Conservation (phyloP, 2,329 filamentous ascomycete genomes). For the Colletotrichum gloeosporioides region DNA sequence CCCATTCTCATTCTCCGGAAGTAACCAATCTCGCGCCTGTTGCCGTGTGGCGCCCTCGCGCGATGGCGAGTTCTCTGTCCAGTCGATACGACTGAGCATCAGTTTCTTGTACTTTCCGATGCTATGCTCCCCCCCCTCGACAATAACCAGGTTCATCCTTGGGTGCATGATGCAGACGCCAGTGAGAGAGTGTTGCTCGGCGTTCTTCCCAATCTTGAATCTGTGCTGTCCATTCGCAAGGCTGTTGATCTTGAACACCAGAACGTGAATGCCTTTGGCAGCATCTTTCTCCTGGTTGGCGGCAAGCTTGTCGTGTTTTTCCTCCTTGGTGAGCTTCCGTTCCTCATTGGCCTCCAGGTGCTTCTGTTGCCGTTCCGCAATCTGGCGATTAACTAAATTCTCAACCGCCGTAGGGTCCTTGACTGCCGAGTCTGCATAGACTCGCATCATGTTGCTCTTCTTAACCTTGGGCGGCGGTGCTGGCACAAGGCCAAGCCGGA, state of each 20-base stretch:
- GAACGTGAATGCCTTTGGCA: constrained; percentile 81
- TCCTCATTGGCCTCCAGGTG: constrained; percentile 83
- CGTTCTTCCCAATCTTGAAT: constrained; percentile 92
- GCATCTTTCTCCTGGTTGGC: constrained; percentile 87
- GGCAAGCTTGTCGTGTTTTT: constrained; percentile 83
- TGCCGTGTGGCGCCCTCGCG: constrained; percentile 65
- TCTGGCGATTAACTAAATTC: constrained; percentile 90
- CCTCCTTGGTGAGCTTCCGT: constrained; percentile 86
- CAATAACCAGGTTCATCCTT: constrained; percentile 85
- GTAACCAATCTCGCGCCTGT: constrained; percentile 76
- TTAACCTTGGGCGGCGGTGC: constrained; percentile 96
- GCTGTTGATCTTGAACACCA: constrained; percentile 88
- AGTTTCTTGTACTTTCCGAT: constrained; percentile 89
- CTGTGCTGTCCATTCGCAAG: constrained; percentile 93
- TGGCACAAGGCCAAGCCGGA: constrained; percentile 86
- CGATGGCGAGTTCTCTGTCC: constrained; percentile 86
- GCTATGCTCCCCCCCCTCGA: constrained; percentile 87
- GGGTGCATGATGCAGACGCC: constrained; percentile 94
- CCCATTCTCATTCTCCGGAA: constrained; percentile 78
- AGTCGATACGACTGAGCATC: constrained; percentile 92
- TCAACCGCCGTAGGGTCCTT: constrained; percentile 98
- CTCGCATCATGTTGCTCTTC: constrained; percentile 96
- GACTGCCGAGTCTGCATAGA: constrained; percentile 65
- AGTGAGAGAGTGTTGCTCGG: constrained; percentile 85
- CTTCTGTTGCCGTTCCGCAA: constrained; percentile 80